Percentiles rank a stretch among this genome's conserved stretches.
phyloP scores from a whole-genome alignment of 2,329 filamentous ascomycete species.

The Penicillium sp. region DNA sequence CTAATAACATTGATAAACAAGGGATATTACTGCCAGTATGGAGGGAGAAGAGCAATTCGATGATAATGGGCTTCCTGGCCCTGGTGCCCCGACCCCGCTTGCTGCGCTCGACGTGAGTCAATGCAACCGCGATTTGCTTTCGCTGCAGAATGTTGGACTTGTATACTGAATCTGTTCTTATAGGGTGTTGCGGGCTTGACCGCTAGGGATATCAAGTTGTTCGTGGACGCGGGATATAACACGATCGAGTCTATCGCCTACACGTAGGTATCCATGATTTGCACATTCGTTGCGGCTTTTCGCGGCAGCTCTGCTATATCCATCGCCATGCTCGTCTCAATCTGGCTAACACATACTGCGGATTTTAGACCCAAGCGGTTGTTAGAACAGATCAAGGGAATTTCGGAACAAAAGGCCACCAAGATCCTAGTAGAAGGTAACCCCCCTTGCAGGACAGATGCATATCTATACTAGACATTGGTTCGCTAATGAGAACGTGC shows the following conservation, averaged over 20 bases:
- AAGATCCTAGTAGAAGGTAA: conserved; percentile 87
- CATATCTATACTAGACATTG: not conserved
- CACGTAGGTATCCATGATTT: conserved; percentile 55
- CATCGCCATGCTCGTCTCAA: not conserved
- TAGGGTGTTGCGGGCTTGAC: conserved; percentile 86
- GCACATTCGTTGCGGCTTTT: not conserved
- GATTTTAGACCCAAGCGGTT: conserved; percentile 60
- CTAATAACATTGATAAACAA: too few species aligned
- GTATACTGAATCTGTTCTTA: conserved; percentile 9
- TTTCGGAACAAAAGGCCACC: conserved; percentile 92
- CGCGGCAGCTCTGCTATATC: not conserved
- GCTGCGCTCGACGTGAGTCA: conserved; percentile 73
- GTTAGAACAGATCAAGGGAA: conserved; percentile 94
- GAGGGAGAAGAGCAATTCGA: conserved; percentile 72
- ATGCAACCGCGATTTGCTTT: not conserved
- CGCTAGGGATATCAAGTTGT: conserved; percentile 90
- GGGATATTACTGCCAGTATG: conserved; percentile 49
- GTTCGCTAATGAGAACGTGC: conserved; percentile 9
- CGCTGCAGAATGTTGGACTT: not conserved
- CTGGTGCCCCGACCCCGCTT: conserved; percentile 90
- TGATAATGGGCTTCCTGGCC: conserved; percentile 71
- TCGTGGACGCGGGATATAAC: conserved; percentile 88
- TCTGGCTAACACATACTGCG: not conserved
- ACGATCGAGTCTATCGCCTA: conserved; percentile 96
- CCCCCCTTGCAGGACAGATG: conserved; percentile 15